Evolutionary conservation across 75 land plant genomes (phyloP), one percentile per base, ranked within the genome.

Genomic region (Pinus albicaulis): DNA sequence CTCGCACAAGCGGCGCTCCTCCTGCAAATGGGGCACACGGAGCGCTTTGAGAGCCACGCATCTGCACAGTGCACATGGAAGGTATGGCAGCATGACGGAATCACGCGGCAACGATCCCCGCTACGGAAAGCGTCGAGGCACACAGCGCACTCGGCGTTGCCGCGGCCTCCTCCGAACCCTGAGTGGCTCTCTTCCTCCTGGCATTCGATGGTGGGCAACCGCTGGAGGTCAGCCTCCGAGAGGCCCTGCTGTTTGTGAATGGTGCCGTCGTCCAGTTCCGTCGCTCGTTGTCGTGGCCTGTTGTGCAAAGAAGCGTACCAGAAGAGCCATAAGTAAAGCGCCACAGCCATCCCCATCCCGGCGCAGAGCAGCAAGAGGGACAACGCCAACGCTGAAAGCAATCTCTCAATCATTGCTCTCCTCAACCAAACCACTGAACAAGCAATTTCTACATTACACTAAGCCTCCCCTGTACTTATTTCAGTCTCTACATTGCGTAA

Each of bases 61-160:
- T 83, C 88, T 5, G 79, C 81, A 65, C 90, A 88, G 6, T 70
- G n/a, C 20, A 88, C 38, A 73, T 88, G 90, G 59, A 88, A 88
- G 3, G 81, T 80, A 28, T 88, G 90, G 62, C 76, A 80, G 81
- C 90, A 88, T 19, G 74, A 74, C 24, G 90, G 88, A 64, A 88
- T 24, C 41, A 86, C 3, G 52, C 82, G 19, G 13, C 68, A 79
- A 62, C 72, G 64, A 26, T 86, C 73, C 19, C 83, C 85, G 1
- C 16, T 41, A 53, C 76, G 64, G 34, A 82, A 83, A 48, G 80
- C 80, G 20, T 82, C 82, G 24, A 88, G 55, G 73, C 90, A 88
- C 31, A 88, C 85, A 34, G 83, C 76, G 61, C 90, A 88, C 14
- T 86, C 88, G 14, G 28, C 48, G 28, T 17, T 11, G 5, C 38